A percentile compares a stretch with the other conserved stretches of the same genome.
Conservation (phyloP, 495 filamentous ascomycete genomes). For the Lindgomyces ingoldianus region DNA sequence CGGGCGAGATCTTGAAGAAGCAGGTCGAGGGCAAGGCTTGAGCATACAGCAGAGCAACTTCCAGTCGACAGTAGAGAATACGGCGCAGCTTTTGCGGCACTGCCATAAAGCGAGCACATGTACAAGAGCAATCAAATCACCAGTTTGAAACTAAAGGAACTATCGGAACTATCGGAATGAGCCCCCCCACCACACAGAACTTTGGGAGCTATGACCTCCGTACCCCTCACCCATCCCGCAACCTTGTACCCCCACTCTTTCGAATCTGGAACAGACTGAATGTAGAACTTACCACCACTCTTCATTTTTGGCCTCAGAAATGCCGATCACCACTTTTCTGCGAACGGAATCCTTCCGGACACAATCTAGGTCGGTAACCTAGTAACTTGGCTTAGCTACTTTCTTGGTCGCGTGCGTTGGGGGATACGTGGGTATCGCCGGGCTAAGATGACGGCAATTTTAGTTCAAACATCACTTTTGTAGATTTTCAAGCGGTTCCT, state of each 20-base stretch:
- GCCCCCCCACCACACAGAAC: too few relatives aligned
- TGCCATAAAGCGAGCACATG: too few relatives aligned
- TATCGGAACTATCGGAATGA: not conserved
- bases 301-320: not conserved
- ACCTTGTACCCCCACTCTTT: slow-evolving; percentile 4
- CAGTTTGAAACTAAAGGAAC: too few relatives aligned
- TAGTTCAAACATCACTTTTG: not conserved
- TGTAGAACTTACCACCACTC: slow-evolving; percentile 4
- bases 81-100: too few relatives aligned
- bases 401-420: not conserved
- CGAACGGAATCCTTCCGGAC: too few relatives aligned
- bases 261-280: not conserved
- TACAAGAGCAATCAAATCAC: too few relatives aligned
- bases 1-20: slow-evolving; percentile 59
- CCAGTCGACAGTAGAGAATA: not conserved
- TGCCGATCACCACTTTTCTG: too few relatives aligned
- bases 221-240: not conserved
- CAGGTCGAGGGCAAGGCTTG: slow-evolving; percentile 25
- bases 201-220: slow-evolving; percentile 3
- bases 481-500: too few relatives aligned
- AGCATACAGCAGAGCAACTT: not conserved
- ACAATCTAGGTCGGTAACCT: too few relatives aligned
- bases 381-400: too few relatives aligned
- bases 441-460: slow-evolving; percentile 20
- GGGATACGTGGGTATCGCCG: slow-evolving; percentile 7